Base-by-base conservation (phyloP, 805 yeast genomes). In the Kazachstania africana region DNA sequence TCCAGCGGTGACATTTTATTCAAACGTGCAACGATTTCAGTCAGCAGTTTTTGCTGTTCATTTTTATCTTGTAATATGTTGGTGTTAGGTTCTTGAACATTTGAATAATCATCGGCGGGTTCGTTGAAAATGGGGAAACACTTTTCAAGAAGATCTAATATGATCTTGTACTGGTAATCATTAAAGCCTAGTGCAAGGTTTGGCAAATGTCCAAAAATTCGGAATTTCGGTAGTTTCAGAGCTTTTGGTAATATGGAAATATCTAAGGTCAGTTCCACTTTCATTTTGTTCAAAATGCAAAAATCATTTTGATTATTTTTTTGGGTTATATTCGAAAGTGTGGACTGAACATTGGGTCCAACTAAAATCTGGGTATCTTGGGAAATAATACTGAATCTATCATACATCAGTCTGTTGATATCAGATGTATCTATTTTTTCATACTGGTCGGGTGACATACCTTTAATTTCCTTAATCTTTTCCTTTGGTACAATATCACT, bases 331-430 rank as follows among this genome's bases (percentile, higher is more conserved):
- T 81, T 83, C 29, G 70, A 72, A 60, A 87, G 73, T 0, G 95
- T 79, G 1, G 80, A 70, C 42, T 78, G 72, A 33, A 85, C 77
- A 38, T 75, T 71, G 0, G 93, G 78, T 0, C 96, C 98, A 28
- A 91, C 76, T 33, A 91, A 60, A 21, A 88, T 70, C 50, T 88
- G 95, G 0, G 96, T 85, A 51, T 88, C 91, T 36, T 80, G 78
- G 4, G 91, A 62, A 34, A 65, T 69, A 24, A 93, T 60, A 34
- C 73, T 71, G 56, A 83, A 91, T 49, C 78, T 74, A 59, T 91
- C 98, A 55, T 84, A 91, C 91, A 91, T 80, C 44, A 84, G 67
- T 9, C 78, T 67, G 39, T 75, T 79, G 38, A 87, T 61, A n/a
- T 54, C 58, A 20, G 48, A 48, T 18, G 55, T 42, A 29, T 57